phyloP scores from a whole-genome alignment of 2,329 filamentous ascomycete genomes.

The Drechslerella stenobrocha region DNA sequence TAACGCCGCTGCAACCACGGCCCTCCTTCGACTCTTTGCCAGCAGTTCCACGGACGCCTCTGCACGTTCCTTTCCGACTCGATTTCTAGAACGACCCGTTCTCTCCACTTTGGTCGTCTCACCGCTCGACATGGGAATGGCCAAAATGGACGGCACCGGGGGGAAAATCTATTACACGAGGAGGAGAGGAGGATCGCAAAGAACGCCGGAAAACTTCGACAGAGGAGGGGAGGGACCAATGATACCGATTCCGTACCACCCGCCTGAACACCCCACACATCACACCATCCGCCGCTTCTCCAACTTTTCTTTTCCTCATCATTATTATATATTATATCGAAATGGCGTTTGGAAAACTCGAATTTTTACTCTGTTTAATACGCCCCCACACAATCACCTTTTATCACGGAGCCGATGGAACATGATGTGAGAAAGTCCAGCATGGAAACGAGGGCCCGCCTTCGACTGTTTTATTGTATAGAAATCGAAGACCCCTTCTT shows the following conservation, averaged over 20 bases:
- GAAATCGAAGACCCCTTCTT: conserved; percentile 48
- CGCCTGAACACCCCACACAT: conserved; percentile 9
- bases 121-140: too few species aligned
- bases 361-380: conserved; percentile 48
- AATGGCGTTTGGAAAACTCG: conserved; percentile 49
- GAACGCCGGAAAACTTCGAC: neutral
- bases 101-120: neutral
- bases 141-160: conserved; percentile 3
- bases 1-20: neutral
- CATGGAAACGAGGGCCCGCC: conserved; percentile 31
- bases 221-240: conserved; percentile 25
- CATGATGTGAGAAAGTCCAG: neutral
- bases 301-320: conserved; percentile 31
- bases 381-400: conserved; percentile 20
- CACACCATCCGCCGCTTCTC: conserved; percentile 5
- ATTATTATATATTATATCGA: conserved; percentile 49
- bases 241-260: conserved; percentile 8
- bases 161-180: conserved; percentile 12
- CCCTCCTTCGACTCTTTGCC: neutral
- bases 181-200: neutral
- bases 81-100: neutral
- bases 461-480: conserved; percentile 48
- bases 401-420: conserved; percentile 4
- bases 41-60: neutral
- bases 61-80: neutral